phyloP scores from a whole-genome alignment of 371 early-diverging fungal genomes.

The Zychaea mexicana region DNA sequence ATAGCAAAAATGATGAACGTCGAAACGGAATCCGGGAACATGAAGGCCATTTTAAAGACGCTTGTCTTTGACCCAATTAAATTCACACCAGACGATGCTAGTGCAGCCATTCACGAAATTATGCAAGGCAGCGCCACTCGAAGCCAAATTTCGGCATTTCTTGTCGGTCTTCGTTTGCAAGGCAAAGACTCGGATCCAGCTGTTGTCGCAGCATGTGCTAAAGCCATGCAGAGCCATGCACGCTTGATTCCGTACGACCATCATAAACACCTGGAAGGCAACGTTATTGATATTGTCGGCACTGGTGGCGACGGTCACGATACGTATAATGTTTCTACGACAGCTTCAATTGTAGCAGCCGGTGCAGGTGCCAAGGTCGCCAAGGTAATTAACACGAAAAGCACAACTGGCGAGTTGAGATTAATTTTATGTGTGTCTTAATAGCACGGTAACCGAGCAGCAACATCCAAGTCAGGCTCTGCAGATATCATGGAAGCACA shows the following conservation, averaged over 20 bases:
- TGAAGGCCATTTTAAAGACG: conserved; percentile 62
- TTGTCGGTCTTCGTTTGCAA: conserved; percentile 72
- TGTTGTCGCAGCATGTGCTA: conserved; percentile 79
- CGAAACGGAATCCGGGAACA: conserved; percentile 12
- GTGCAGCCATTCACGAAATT: conserved; percentile 67
- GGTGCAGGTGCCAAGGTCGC: conserved; percentile 93
- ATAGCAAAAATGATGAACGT: not conserved
- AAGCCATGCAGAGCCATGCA: conserved; percentile 66
- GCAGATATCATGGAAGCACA: conserved; percentile 91
- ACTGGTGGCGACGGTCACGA: conserved; percentile 98
- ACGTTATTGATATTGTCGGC: conserved; percentile 92
- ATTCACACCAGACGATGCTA: conserved; percentile 72
- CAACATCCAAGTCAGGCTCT: conserved; percentile 94
- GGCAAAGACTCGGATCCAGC: conserved; percentile 76
- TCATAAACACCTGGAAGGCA: conserved; percentile 40
- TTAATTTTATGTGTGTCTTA: not conserved
- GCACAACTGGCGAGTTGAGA: too few relatives aligned
- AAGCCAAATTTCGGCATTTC: conserved; percentile 87
- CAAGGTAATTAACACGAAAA: conserved; percentile 59
- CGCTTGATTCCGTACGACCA: conserved; percentile 52
- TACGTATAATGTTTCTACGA: conserved; percentile 96
- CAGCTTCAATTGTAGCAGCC: conserved; percentile 90
- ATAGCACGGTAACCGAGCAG: conserved; percentile 92
- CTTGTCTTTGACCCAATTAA: conserved; percentile 62
- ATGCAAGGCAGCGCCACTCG: conserved; percentile 76